Evolutionary conservation across 768 basidiomycete genomes (phyloP).

Genomic region (Ramaria rubella): DNA sequence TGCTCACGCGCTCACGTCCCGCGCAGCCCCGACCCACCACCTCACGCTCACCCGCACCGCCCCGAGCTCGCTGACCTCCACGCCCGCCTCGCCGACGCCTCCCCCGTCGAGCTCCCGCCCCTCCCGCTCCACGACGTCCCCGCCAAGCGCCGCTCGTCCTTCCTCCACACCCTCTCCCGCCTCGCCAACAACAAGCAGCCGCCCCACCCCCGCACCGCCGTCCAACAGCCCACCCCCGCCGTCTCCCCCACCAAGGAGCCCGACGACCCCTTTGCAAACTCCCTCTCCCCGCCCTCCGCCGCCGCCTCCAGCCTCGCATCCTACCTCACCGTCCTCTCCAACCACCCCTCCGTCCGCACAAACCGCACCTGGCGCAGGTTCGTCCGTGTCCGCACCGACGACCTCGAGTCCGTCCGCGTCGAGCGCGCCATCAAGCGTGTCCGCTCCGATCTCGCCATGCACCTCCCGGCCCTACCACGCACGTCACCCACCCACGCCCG

Average conservation of each 20-base stretch:
- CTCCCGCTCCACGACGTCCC: constrained; percentile 48
- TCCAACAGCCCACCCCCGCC: constrained; percentile 35
- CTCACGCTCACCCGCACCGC: constrained; percentile 77
- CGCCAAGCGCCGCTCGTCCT: constrained; percentile 71
- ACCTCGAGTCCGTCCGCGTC: constrained; percentile 78
- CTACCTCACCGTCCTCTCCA: constrained; percentile 75
- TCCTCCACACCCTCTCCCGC: constrained; percentile 80
- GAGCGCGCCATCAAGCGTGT: constrained; percentile 87
- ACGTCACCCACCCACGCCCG: neutral
- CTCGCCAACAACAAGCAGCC: constrained; percentile 41
- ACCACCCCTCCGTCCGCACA: constrained; percentile 53
- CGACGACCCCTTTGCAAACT: constrained; percentile 50
- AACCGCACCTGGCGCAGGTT: constrained; percentile 79
- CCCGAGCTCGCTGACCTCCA: constrained; percentile 77
- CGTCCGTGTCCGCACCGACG: constrained; percentile 78
- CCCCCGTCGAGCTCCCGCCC: constrained; percentile 52
- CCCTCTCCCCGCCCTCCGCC: constrained; percentile 17
- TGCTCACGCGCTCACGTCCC: too few relatives aligned
- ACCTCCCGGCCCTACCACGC: constrained; percentile 28
- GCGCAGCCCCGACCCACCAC: constrained; percentile 87
- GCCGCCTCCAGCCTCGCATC: constrained; percentile 59
- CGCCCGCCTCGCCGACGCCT: constrained; percentile 57
- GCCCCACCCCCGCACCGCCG: constrained; percentile 30
- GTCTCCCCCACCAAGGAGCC: constrained; percentile 47
- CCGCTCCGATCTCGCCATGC: constrained; percentile 75